A percentile compares a stretch with the other conserved stretches of the same genome.
phyloP scores from a whole-genome alignment of 2,329 filamentous ascomycete species.

The Alternaria dauci region DNA sequence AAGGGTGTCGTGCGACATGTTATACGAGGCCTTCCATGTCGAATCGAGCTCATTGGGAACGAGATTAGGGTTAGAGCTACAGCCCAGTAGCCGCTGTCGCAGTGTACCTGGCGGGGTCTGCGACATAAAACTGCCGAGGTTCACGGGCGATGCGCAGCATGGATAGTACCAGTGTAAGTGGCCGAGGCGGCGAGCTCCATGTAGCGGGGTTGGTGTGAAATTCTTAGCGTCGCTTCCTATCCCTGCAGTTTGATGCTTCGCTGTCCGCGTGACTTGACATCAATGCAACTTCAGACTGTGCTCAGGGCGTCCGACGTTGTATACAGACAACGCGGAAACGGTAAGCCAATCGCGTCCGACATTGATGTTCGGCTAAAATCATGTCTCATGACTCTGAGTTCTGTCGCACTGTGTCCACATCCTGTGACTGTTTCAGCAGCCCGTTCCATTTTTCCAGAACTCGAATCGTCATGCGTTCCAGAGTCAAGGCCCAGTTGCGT shows the following conservation, averaged over 20 bases:
- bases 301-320: not conserved
- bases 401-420: conserved; percentile 8
- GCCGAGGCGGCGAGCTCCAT: not conserved
- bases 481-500: conserved; percentile 11
- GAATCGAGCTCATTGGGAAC: conserved; percentile 8
- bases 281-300: not conserved
- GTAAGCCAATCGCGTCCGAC: not conserved
- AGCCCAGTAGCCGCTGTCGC: conserved; percentile 17
- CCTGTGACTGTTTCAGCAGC: conserved; percentile 25
- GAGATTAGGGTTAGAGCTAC: conserved; percentile 17
- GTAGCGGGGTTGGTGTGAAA: not conserved
- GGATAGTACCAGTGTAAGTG: not conserved
- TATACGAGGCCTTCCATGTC: conserved; percentile 17
- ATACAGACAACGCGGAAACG: not conserved
- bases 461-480: conserved; percentile 26
- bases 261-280: not conserved
- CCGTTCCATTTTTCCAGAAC: conserved; percentile 18
- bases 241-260: not conserved
- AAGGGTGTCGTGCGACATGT: conserved; percentile 4
- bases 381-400: not conserved
- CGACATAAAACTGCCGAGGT: conserved; percentile 2
- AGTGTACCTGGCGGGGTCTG: not conserved
- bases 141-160: conserved; percentile 4
- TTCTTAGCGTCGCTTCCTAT: not conserved
- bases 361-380: not conserved